A percentile compares a stretch with the other conserved stretches of the same genome.
These are phyloP conservation scores for Hanseniaspora valbyensis DNA, from an alignment of 805 yeast species.

Conservation along the genomic window DNA sequence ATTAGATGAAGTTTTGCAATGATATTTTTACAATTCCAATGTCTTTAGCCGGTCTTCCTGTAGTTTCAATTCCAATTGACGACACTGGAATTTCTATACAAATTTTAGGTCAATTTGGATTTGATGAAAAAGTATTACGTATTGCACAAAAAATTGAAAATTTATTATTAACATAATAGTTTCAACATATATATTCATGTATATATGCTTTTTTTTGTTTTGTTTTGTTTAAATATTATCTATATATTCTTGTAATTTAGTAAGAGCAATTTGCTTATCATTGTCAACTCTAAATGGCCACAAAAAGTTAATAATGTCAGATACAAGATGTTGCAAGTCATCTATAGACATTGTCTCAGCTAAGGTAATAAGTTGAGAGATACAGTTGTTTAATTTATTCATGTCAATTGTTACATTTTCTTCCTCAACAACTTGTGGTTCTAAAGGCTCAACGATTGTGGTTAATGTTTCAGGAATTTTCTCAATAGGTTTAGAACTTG, in stretches of 20 bases:
- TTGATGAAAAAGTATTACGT: conserved; percentile 53
- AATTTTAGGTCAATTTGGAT: conserved; percentile 75
- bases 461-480: too few species aligned
- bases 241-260: conserved; percentile 1
- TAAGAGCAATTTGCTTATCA: not conserved
- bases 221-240: not conserved
- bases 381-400: not conserved
- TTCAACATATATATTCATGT: not conserved
- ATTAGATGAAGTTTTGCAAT: conserved; percentile 56
- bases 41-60: conserved; percentile 83
- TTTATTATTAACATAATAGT: not conserved
- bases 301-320: conserved; percentile 2
- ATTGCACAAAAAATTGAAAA: conserved; percentile 20
- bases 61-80: conserved; percentile 56
- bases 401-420: not conserved
- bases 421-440: not conserved
- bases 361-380: not conserved
- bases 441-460: too few species aligned
- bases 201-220: not conserved
- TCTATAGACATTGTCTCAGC: conserved; percentile 3
- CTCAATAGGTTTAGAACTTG: too few species aligned
- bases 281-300: conserved; percentile 10
- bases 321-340: not conserved
- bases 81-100: conserved; percentile 54
- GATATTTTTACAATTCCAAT: conserved; percentile 86